phyloP scores from a whole-genome alignment of 352 stramenopile species.

The Globisporangium yorkense region DNA sequence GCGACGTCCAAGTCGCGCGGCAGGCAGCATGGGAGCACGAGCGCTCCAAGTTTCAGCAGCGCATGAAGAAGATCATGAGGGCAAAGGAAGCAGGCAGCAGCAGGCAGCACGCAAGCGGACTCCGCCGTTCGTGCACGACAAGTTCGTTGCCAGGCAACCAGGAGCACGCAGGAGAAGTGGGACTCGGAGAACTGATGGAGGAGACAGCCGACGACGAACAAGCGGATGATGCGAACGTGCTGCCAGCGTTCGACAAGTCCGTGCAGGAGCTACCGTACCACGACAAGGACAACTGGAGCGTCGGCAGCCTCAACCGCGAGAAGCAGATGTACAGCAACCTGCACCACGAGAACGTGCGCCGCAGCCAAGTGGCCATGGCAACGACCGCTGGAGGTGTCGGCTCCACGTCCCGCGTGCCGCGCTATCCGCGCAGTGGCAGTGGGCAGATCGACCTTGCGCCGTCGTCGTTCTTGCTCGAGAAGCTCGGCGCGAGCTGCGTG shows the following conservation, averaged over 20 bases:
- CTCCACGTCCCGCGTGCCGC: neutral
- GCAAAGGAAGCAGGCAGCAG: constrained; percentile 29
- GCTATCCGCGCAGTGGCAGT: constrained; percentile 17
- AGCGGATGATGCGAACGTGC: constrained; percentile 12
- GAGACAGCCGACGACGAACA: neutral
- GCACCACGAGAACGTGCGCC: constrained; percentile 58
- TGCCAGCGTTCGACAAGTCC: constrained; percentile 36
- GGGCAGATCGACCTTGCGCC: constrained; percentile 47
- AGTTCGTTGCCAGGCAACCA: neutral
- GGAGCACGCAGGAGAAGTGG: neutral
- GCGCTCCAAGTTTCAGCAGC: constrained; percentile 55
- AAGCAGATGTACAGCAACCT: constrained; percentile 72
- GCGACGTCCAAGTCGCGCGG: constrained; percentile 57
- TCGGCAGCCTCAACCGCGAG: constrained; percentile 69
- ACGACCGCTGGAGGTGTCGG: neutral
- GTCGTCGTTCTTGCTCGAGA: constrained; percentile 62
- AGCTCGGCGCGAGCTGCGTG: constrained; percentile 54
- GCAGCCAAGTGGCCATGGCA: constrained; percentile 31
- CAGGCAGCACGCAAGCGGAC: constrained; percentile 30
- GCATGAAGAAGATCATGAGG: constrained; percentile 69
- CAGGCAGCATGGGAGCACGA: constrained; percentile 63
- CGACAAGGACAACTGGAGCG: constrained; percentile 79
- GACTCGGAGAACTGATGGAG: neutral
- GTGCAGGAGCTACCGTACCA: constrained; percentile 47
- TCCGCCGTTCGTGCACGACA: constrained; percentile 10